These are phyloP conservation scores for Colletotrichum musae DNA, from an alignment of 2,329 filamentous ascomycete species.

Conservation along the genomic window DNA sequence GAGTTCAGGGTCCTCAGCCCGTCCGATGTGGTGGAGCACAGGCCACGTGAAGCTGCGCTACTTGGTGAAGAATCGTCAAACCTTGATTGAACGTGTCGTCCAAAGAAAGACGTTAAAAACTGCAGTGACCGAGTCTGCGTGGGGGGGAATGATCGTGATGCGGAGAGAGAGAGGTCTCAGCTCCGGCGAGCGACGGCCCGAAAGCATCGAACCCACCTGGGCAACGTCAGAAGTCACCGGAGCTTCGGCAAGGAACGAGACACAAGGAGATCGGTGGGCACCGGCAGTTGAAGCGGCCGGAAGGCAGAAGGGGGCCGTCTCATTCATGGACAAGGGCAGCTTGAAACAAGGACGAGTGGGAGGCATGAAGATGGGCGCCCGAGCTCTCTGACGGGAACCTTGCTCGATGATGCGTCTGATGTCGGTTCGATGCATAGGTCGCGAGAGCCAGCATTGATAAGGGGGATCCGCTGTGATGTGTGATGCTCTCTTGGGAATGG, in stretches of 20 bases:
- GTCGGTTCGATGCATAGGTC: slow-evolving; percentile 14
- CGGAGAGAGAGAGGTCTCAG: slow-evolving; percentile 1
- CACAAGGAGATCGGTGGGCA: slow-evolving; percentile 10
- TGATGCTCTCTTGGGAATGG: too few species aligned
- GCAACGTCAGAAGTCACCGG: slow-evolving; percentile 22
- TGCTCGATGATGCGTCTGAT: slow-evolving; percentile 34
- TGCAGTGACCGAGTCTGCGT: background rate
- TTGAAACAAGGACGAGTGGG: slow-evolving; percentile 37
- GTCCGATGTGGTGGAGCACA: slow-evolving; percentile 10
- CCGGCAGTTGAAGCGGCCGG: slow-evolving; percentile 27
- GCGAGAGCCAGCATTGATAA: background rate
- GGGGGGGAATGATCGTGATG: background rate
- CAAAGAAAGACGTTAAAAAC: too few species aligned
- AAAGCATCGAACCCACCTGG: slow-evolving; percentile 5
- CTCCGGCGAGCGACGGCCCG: slow-evolving; percentile 13
- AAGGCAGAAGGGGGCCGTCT: slow-evolving; percentile 16
- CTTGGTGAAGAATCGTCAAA: background rate
- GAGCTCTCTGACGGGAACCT: slow-evolving; percentile 35
- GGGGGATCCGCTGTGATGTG: background rate
- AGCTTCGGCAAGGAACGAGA: slow-evolving; percentile 21
- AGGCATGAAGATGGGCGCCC: slow-evolving; percentile 38
- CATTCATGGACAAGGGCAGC: slow-evolving; percentile 35
- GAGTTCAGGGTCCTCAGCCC: slow-evolving; percentile 5
- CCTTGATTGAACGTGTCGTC: background rate
- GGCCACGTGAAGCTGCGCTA: background rate